phyloP scores from a whole-genome alignment of 2,329 filamentous ascomycete genomes.

The Ascocoryne sarcoides region DNA sequence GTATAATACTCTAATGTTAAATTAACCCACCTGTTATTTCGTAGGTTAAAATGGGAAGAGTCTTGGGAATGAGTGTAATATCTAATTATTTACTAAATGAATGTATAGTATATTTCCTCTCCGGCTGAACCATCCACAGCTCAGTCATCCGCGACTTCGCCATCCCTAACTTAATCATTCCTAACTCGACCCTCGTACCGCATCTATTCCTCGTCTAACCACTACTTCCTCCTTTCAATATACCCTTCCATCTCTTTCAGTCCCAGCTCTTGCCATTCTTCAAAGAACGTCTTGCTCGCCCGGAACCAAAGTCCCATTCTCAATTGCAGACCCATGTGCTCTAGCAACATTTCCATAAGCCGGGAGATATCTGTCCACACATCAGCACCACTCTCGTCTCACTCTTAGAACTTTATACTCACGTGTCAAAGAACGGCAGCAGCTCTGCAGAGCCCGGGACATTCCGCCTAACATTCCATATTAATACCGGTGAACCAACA shows the following conservation, averaged over 20 bases:
- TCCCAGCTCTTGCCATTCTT: not conserved
- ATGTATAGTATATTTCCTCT: no score
- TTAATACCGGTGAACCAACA: not conserved
- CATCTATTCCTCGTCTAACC: constrained; percentile 12
- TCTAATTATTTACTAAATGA: no score
- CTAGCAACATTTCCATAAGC: constrained; percentile 56
- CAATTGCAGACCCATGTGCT: constrained; percentile 49
- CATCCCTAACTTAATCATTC: no score
- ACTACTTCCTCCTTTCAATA: no score
- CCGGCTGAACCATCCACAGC: no score
- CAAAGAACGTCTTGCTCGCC: constrained; percentile 38
- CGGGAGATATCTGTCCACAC: constrained; percentile 42
- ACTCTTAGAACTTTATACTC: constrained; percentile 16
- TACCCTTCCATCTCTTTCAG: not conserved
- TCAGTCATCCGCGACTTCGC: no score
- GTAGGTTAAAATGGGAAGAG: no score
- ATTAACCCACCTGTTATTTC: no score
- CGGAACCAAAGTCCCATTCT: constrained; percentile 48
- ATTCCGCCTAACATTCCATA: constrained; percentile 5
- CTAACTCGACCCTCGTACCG: constrained; percentile 18
- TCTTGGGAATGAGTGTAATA: no score
- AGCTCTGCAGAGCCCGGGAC: constrained; percentile 45
- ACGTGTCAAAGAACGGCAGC: constrained; percentile 53
- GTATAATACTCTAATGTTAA: no score
- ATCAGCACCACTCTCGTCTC: not conserved